Evolutionary conservation across 2,329 filamentous ascomycete species (phyloP).

Genomic region (Orbilia oligospora): DNA sequence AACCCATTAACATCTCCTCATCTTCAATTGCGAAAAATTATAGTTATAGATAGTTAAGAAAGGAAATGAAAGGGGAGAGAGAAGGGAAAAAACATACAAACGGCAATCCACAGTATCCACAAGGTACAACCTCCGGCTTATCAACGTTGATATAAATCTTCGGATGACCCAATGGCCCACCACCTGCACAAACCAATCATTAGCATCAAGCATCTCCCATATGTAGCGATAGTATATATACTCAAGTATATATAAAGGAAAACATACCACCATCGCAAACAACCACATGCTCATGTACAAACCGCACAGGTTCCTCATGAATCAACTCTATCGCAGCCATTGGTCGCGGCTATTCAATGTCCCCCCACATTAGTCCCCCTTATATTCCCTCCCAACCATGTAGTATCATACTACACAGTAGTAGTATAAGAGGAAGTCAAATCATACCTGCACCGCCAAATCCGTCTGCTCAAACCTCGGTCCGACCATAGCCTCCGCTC

Average conservation of each 20-base stretch:
- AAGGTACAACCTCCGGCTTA: slow-evolving; percentile 91
- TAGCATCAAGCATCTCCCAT: neutral
- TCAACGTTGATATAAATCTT: slow-evolving; percentile 97
- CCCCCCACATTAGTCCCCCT: neutral
- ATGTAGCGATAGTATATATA: neutral
- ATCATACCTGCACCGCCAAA: slow-evolving; percentile 85
- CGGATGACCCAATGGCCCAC: slow-evolving; percentile 90
- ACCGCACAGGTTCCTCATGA: slow-evolving; percentile 93
- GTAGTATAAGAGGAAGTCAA: slow-evolving; percentile 67
- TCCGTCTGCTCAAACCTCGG: slow-evolving; percentile 98
- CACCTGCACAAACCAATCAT: slow-evolving; percentile 68
- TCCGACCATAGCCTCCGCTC: slow-evolving; percentile 88
- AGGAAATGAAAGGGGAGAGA: neutral
- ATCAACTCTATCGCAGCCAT: slow-evolving; percentile 93
- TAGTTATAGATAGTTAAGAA: too few species aligned
- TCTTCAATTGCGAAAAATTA: neutral
- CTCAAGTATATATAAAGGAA: neutral
- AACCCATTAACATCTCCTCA: neutral
- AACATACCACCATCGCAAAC: slow-evolving; percentile 83
- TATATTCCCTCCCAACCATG: neutral
- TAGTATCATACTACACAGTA: too few species aligned
- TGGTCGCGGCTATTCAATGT: slow-evolving; percentile 89
- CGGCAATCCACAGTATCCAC: slow-evolving; percentile 93
- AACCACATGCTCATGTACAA: slow-evolving; percentile 85
- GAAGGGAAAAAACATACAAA: slow-evolving; percentile 84